Evolutionary conservation across 2,329 filamentous ascomycete genomes (phyloP), one percentile per base, ranked within the genome.

Genomic region (Onygenales sp.): DNA sequence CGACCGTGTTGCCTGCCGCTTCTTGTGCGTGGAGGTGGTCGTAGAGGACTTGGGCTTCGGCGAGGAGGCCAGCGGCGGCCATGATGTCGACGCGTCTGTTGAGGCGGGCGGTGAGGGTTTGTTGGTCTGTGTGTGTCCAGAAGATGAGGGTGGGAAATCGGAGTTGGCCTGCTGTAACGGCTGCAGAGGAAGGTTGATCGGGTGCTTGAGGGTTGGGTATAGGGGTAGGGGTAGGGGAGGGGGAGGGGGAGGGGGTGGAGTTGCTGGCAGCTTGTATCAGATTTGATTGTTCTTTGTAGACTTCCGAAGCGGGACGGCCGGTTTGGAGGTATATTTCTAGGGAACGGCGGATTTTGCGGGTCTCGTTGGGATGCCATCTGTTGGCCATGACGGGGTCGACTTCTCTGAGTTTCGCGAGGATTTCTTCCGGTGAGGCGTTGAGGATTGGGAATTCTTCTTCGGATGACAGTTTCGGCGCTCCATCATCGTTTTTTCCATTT

Each of bases 331-430:
- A 97, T 50, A 98, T 96, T 64, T 96, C 87, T 3, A 98, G 77
- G 1, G 91, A 95, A 5, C 91, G 83, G 57, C 82, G 81, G 55
- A 98, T 96, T 70, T 95, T 97, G 56, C 93, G 83, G 45, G 83
- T 77, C 64, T 98, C 93, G 44, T 91, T 93, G 0, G 92, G 93
- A 69, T 98, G 94, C 93, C 93, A 98, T 54, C 86, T 79, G 44
- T 84, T 80, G 0, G 92, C 94, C 86, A 96, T 96, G 17, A 81
- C 75, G 0, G 93, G 92, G 66, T 98, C 93, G 4, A 95, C 84
- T 61, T 89, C 84, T 54, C 78, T 78, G 51, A 98, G 74, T 66
- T 85, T 85, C 38, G 81, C 75, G 27, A 93, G 71, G 53, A 98
- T 83, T 9, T 81, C 76, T 46, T 89, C 83, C 0, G 86, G 87